Conservation (phyloP, 2,329 filamentous ascomycete genomes). For the Pseudogymnoascus sp. region DNA sequence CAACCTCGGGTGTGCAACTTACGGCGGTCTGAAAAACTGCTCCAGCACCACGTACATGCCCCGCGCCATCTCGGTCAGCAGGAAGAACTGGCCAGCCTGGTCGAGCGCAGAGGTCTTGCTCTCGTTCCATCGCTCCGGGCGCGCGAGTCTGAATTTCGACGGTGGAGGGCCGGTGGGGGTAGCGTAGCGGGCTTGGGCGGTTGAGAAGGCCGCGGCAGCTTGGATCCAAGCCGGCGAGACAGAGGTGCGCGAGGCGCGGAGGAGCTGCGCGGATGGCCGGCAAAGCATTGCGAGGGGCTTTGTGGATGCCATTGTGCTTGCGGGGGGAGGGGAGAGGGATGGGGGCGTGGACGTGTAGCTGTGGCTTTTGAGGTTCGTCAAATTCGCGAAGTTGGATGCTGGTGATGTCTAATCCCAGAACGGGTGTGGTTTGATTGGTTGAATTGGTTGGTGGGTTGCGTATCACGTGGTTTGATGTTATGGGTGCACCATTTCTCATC, state of each 20-base stretch:
- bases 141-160: constrained; percentile 68
- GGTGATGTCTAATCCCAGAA: constrained; percentile 9
- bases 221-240: constrained; percentile 4
- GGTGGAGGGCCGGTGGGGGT: constrained; percentile 73
- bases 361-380: constrained; percentile 11
- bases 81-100: constrained; percentile 85
- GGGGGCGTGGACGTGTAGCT: constrained; percentile 13
- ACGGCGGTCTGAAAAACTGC: constrained; percentile 98
- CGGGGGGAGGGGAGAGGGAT: constrained; percentile 19
- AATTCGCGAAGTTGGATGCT: constrained; percentile 14
- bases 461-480: background rate
- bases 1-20: constrained; percentile 33
- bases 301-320: constrained; percentile 26
- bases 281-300: constrained; percentile 30
- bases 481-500: background rate
- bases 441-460: background rate
- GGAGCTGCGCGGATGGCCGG: constrained; percentile 24
- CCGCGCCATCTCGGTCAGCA: constrained; percentile 89
- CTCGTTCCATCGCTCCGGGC: constrained; percentile 71
- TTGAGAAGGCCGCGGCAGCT: constrained; percentile 23
- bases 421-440: constrained; percentile 4
- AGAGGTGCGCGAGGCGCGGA: constrained; percentile 22
- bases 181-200: constrained; percentile 31
- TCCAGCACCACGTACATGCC: constrained; percentile 98
- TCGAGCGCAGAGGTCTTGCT: constrained; percentile 69